These are phyloP conservation scores for Amaranthus palmeri DNA, from an alignment of 148 eudicot species.

Conservation along the genomic window DNA sequence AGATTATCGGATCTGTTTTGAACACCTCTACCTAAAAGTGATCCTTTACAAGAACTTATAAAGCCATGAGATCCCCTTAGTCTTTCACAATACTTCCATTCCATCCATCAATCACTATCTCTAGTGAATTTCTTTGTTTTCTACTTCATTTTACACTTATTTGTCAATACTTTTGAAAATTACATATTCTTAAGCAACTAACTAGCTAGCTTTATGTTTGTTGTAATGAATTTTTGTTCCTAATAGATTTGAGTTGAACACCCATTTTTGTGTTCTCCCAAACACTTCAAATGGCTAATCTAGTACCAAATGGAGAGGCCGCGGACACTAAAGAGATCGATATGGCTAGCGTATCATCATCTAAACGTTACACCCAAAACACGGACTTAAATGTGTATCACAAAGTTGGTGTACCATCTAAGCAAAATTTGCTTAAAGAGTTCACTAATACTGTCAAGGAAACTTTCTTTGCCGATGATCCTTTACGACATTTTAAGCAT, in stretches of 20 bases:
- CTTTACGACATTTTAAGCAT: slow-evolving; percentile 55
- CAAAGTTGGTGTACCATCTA: slow-evolving; percentile 57
- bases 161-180: background rate
- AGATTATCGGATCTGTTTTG: too few relatives aligned
- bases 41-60: slow-evolving; percentile 9
- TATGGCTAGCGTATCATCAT: slow-evolving; percentile 32
- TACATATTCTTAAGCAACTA: slow-evolving; percentile 15
- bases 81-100: slow-evolving; percentile 2
- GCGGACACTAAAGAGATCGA: slow-evolving; percentile 38
- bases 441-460: slow-evolving; percentile 42
- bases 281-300: slow-evolving; percentile 28
- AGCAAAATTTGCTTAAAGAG: slow-evolving; percentile 49
- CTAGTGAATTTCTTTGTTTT: background rate
- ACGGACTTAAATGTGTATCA: slow-evolving; percentile 26
- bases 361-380: slow-evolving; percentile 21
- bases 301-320: slow-evolving; percentile 16
- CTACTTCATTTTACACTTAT: background rate
- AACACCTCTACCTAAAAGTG: too few relatives aligned
- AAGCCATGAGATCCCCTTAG: background rate
- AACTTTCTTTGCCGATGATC: slow-evolving; percentile 62
- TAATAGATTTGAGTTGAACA: slow-evolving; percentile 8
- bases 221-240: slow-evolving; percentile 4
- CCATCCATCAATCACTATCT: slow-evolving; percentile 17
- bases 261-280: slow-evolving; percentile 8
- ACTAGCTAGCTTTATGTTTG: background rate